Evolutionary conservation across 2,329 filamentous ascomycete species (phyloP).

Genomic region (Diaporthe nobilis): DNA sequence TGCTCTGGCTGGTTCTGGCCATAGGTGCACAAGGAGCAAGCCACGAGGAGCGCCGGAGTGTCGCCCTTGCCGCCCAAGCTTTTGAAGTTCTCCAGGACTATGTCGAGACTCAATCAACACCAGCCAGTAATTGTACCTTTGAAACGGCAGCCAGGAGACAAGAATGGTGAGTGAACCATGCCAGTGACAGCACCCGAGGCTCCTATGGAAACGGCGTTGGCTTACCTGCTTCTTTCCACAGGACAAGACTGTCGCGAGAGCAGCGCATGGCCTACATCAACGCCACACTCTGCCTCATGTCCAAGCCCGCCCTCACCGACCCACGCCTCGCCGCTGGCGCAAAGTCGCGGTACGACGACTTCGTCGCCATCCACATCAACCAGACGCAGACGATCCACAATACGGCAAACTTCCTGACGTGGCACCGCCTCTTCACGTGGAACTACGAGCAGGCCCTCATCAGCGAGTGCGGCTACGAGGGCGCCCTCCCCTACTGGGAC

Average conservation of each 20-base stretch:
- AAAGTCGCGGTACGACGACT: conserved; percentile 49
- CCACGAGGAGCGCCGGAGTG: conserved; percentile 4
- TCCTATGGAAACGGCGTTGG: not conserved
- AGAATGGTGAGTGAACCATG: conserved; percentile 42
- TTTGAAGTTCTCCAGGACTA: conserved; percentile 15
- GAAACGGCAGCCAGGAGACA: conserved; percentile 44
- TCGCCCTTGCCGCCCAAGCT: conserved; percentile 5
- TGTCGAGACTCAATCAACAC: conserved; percentile 19
- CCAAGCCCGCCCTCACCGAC: conserved; percentile 46
- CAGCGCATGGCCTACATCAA: conserved; percentile 49
- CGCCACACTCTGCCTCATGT: conserved; percentile 49
- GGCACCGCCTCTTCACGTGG: conserved; percentile 51
- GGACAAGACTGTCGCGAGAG: conserved; percentile 34
- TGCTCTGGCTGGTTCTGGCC: conserved; percentile 25
- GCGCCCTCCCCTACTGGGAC: conserved; percentile 56
- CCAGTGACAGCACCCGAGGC: not conserved
- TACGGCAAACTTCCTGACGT: conserved; percentile 48
- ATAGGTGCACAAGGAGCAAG: conserved; percentile 16
- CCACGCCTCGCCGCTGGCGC: conserved; percentile 48
- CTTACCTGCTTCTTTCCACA: conserved; percentile 16
- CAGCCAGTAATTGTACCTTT: conserved; percentile 42
- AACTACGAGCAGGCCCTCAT: conserved; percentile 50
- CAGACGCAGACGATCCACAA: conserved; percentile 44
- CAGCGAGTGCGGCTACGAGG: conserved; percentile 50
- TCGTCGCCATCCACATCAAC: conserved; percentile 49